Conservation (phyloP, 345 rosid species). For the Sonneratia alba region DNA sequence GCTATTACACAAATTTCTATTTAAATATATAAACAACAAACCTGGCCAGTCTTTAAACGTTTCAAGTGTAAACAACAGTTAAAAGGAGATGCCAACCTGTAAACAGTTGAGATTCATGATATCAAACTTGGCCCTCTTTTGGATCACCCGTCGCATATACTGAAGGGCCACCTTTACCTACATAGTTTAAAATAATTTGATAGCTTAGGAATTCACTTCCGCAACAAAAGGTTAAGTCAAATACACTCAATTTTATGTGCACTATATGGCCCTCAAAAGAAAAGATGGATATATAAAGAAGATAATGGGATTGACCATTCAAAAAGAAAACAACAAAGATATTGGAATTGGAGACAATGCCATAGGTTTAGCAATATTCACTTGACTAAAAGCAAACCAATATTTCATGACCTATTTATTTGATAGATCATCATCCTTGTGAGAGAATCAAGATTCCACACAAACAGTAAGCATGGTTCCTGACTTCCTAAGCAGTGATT, state of each 20-base stretch:
- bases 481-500: neutral
- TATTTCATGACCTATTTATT: neutral
- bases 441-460: neutral
- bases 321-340: neutral
- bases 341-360: neutral
- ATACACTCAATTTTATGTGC: too few relatives aligned
- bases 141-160: slow-evolving; percentile 76
- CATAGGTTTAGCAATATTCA: neutral
- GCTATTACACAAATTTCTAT: neutral
- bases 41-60: neutral
- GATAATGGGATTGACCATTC: neutral
- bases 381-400: neutral
- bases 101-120: slow-evolving; percentile 86
- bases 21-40: neutral
- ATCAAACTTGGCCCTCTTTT: slow-evolving; percentile 93
- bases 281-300: neutral
- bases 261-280: neutral
- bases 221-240: neutral
- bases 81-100: slow-evolving; percentile 43
- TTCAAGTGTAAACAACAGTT: neutral
- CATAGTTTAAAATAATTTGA: slow-evolving; percentile 3
- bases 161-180: slow-evolving; percentile 96
- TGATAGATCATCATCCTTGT: neutral
- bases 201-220: neutral
- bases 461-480: neutral